phyloP scores from a whole-genome alignment of 257 asterid genomes.

The Gentiana macrophylla region DNA sequence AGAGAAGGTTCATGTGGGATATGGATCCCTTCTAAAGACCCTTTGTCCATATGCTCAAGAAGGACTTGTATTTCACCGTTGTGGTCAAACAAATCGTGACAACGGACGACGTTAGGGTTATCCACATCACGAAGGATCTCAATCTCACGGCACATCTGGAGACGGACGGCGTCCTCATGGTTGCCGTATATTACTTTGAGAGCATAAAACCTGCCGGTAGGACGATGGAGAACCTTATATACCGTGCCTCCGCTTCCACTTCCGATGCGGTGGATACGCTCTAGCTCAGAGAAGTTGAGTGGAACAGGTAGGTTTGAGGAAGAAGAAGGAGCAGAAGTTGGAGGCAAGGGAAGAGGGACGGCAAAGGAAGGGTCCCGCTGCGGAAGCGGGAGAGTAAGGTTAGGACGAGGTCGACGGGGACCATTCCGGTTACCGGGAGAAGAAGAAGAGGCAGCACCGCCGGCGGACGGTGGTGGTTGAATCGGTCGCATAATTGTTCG shows the following conservation, averaged over 20 bases:
- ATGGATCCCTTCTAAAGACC: slow-evolving; percentile 61
- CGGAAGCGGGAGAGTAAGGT: slow-evolving; percentile 74
- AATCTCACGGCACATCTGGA: slow-evolving; percentile 83
- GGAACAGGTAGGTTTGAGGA: slow-evolving; percentile 19
- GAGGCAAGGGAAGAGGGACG: slow-evolving; percentile 47
- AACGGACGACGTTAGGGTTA: slow-evolving; percentile 64
- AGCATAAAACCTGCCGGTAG: slow-evolving; percentile 50
- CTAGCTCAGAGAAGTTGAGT: slow-evolving; percentile 54
- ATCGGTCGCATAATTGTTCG: slow-evolving; percentile 43
- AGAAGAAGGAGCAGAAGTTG: slow-evolving; percentile 17
- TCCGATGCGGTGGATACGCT: slow-evolving; percentile 72
- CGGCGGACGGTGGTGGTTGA: slow-evolving; percentile 36
- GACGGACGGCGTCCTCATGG: slow-evolving; percentile 71
- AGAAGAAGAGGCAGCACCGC: slow-evolving; percentile 14
- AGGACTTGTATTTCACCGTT: slow-evolving; percentile 78
- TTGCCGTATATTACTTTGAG: slow-evolving; percentile 75
- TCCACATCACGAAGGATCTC: slow-evolving; percentile 84
- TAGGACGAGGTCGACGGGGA: slow-evolving; percentile 26
- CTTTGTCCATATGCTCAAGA: slow-evolving; percentile 70
- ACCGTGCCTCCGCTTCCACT: slow-evolving; percentile 90
- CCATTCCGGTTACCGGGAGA: slow-evolving; percentile 16
- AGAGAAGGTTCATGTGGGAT: slow-evolving; percentile 48
- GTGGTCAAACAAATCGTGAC: slow-evolving; percentile 68
- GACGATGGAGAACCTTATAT: slow-evolving; percentile 80
- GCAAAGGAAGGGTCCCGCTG: slow-evolving; percentile 60